Evolutionary conservation across 352 stramenopile species (phyloP).

Genomic region (Phytophthora pinifolia): DNA sequence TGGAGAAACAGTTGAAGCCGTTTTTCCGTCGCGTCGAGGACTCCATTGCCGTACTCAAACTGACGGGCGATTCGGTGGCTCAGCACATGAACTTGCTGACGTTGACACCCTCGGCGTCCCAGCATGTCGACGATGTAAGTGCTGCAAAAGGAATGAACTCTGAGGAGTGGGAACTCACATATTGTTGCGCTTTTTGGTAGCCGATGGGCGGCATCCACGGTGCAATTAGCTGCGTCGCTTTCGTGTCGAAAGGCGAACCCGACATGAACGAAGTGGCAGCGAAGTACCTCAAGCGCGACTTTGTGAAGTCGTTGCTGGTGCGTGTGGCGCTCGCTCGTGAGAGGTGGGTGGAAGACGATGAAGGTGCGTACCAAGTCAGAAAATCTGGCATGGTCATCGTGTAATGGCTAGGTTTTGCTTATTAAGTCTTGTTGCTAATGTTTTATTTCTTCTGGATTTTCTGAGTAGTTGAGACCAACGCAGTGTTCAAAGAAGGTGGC

Average conservation of each 20-base stretch:
- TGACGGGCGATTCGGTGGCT: constrained; percentile 14
- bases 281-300: constrained; percentile 65
- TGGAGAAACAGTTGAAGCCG: constrained; percentile 50
- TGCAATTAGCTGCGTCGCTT: constrained; percentile 56
- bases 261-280: constrained; percentile 38
- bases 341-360: constrained; percentile 38
- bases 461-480: constrained; percentile 22
- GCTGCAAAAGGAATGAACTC: not conserved
- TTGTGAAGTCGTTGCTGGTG: constrained; percentile 61
- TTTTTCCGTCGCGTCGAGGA: constrained; percentile 42
- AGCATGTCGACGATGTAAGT: constrained; percentile 29
- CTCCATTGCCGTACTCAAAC: constrained; percentile 35
- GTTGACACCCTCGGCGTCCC: constrained; percentile 8
- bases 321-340: constrained; percentile 58
- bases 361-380: constrained; percentile 26
- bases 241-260: constrained; percentile 38
- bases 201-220: constrained; percentile 45
- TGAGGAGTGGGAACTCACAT: constrained; percentile 1
- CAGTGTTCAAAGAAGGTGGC: constrained; percentile 40
- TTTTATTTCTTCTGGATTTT: constrained; percentile 17
- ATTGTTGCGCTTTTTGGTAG: constrained; percentile 8
- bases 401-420: too few species aligned
- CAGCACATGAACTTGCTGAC: constrained; percentile 51
- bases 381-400: constrained; percentile 3
- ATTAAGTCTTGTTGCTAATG: constrained; percentile 24